A percentile compares a stretch with the other conserved stretches of the same genome.
These are phyloP conservation scores for Podosphaera xanthii DNA, from an alignment of 2,329 filamentous ascomycete species.

Conservation along the genomic window DNA sequence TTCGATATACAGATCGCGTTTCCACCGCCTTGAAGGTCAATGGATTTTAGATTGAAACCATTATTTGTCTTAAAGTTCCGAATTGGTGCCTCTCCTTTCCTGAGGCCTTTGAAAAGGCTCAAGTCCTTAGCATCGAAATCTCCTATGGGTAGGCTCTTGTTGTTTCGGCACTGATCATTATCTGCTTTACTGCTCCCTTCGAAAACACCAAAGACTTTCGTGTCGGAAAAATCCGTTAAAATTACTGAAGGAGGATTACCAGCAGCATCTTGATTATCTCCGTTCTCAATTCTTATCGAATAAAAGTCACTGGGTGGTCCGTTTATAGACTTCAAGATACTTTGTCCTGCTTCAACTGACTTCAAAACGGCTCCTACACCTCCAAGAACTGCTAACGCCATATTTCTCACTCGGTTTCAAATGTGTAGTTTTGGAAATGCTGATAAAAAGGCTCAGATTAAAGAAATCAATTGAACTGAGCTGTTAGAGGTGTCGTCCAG, in stretches of 20 bases:
- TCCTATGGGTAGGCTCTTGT: not conserved
- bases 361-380: not conserved
- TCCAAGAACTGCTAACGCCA: conserved; percentile 16
- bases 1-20: not conserved
- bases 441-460: too few relatives aligned
- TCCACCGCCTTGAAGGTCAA: not conserved
- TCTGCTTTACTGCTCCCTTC: not conserved
- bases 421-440: too few relatives aligned
- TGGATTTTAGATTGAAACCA: not conserved
- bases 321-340: not conserved
- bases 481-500: too few relatives aligned
- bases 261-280: not conserved
- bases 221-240: not conserved
- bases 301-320: not conserved
- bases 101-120: not conserved
- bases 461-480: too few relatives aligned
- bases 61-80: not conserved
- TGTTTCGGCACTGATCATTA: not conserved
- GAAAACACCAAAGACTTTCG: not conserved
- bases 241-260: not conserved
- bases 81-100: not conserved
- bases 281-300: not conserved
- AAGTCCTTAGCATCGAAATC: not conserved
- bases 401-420: conserved; percentile 11
- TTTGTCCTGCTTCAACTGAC: not conserved